Base-by-base conservation (phyloP, 108 stramenopile genomes). In the Nitzschia palea region DNA sequence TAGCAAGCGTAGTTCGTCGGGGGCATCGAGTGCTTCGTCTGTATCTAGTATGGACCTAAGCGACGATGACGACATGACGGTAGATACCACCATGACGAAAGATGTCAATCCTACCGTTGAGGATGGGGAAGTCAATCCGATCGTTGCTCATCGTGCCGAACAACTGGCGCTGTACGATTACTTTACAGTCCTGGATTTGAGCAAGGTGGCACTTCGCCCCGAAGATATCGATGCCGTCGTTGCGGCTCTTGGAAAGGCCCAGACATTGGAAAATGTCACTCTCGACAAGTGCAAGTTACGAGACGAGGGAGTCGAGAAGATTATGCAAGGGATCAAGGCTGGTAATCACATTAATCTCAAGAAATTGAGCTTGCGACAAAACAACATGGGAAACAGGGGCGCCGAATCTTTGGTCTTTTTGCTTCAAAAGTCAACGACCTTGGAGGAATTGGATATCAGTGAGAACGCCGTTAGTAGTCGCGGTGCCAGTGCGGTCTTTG, bases 91-190 rank as follows among this genome's bases (percentile, higher is more conserved):
- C 42, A 52, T 53, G 52, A 68, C 67, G 18, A 52, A 44, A 27
- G 45, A 45, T 28, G 65, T 65, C 20, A 48, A 48, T 26, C 65
- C 65, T 10, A 34, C 14, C 9, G 48, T 64, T 6, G 35, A 36
- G 10, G 37, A 40, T 10, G 69, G 69, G 9, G 52, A 54, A 20
- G 59, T 74, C 6, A 64, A 63, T 61, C 73, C 57, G 26, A 74
- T 74, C 30, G 55, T 74, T 6, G 37, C 48, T 36, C 65, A 74
- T n/a, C 65, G 73, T 10, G 45, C 67, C n/a, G 73, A 66, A 44
- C 65, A 74, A 42, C 42, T 74, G 0, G 29, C 61, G 3, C 23
- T 20, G 18, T 54, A 67, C 43, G 73, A 67, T 12, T 60, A 74
- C 48, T 67, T 67, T 25, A 54, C 58, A 15, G 73, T 74, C 28